A percentile compares a stretch with the other conserved stretches of the same genome.
phyloP scores from a whole-genome alignment of 2,329 filamentous ascomycete genomes.

The Orbilia oligospora region DNA sequence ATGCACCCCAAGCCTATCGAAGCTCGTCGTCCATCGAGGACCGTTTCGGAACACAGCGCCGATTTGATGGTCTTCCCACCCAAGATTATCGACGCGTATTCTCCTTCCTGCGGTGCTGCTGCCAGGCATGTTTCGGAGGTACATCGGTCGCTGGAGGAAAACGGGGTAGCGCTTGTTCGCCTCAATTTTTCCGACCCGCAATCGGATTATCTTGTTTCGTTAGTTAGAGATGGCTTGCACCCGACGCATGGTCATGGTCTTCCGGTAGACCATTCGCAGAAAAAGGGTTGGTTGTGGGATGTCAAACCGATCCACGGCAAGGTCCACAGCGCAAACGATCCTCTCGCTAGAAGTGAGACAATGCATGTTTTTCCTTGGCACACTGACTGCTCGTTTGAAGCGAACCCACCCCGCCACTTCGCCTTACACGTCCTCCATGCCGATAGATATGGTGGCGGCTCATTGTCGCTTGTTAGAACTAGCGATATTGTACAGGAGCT shows the following conservation, averaged over 20 bases:
- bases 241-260: constrained; percentile 60
- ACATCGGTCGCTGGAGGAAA: constrained; percentile 56
- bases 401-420: constrained; percentile 64
- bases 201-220: constrained; percentile 62
- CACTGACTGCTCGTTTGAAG: constrained; percentile 65
- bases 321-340: constrained; percentile 26
- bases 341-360: constrained; percentile 63
- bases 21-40: constrained; percentile 21
- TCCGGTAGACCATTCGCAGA: constrained; percentile 63
- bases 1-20: constrained; percentile 26
- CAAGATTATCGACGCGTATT: constrained; percentile 41
- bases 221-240: constrained; percentile 59
- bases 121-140: constrained; percentile 42
- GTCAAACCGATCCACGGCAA: constrained; percentile 63
- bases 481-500: constrained; percentile 61
- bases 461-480: constrained; percentile 62
- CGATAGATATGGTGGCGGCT: constrained; percentile 63
- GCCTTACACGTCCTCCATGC: constrained; percentile 64
- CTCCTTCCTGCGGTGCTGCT: constrained; percentile 20
- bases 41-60: constrained; percentile 32
- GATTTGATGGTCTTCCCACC: constrained; percentile 31
- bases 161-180: constrained; percentile 62
- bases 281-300: constrained; percentile 65
- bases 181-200: constrained; percentile 61
- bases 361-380: constrained; percentile 65